Conservation (phyloP, 2,329 filamentous ascomycete species). For the Volutella citrinella region DNA sequence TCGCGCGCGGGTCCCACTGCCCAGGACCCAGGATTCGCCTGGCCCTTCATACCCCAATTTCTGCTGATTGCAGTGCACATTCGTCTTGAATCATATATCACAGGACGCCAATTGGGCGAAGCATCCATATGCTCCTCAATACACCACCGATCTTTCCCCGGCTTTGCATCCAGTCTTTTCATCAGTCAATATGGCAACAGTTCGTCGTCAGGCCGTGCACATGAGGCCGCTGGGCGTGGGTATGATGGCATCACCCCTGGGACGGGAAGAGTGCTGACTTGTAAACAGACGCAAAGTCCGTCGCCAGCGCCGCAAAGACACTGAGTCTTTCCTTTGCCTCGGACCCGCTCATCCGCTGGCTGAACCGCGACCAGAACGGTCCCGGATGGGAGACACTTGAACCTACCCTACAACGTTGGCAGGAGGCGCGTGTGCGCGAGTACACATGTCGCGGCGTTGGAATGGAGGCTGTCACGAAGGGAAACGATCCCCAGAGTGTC, state of each 20-base stretch:
- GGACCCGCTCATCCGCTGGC: constrained; percentile 9
- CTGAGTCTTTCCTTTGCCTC: constrained; percentile 10
- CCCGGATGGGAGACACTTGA: constrained; percentile 8
- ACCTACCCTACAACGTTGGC: constrained; percentile 8
- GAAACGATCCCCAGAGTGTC: neutral
- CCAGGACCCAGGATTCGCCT: too few species aligned
- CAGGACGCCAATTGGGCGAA: too few species aligned
- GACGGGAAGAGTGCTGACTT: neutral
- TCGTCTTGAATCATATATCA: too few species aligned
- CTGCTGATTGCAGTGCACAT: too few species aligned
- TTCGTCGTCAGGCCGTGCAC: neutral
- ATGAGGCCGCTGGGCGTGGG: constrained; percentile 2
- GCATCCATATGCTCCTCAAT: too few species aligned
- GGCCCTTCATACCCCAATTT: too few species aligned
- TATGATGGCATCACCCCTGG: neutral
- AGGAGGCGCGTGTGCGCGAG: constrained; percentile 7
- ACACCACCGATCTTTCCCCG: too few species aligned
- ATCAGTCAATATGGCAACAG: neutral
- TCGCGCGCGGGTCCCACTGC: too few species aligned
- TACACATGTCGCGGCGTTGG: constrained; percentile 4
- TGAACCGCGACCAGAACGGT: constrained; percentile 4
- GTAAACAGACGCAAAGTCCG: constrained; percentile 1
- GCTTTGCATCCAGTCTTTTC: neutral
- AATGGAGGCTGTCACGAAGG: constrained; percentile 5
- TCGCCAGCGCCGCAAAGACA: constrained; percentile 4